Evolutionary conservation across 306 rosid species (phyloP).

Genomic region (Cucurbita ficifolia): DNA sequence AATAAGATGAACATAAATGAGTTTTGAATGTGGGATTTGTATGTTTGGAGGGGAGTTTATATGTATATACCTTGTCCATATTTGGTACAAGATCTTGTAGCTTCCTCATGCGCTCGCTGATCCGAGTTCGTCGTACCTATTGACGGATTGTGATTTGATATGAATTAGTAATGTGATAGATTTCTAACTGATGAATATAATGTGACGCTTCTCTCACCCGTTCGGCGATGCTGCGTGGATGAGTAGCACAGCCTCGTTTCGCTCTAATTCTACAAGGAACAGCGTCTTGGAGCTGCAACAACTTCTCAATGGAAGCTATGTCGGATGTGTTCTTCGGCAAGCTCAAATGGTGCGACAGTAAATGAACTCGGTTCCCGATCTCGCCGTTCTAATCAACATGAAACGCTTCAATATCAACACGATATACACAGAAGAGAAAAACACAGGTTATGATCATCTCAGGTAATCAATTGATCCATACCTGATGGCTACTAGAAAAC

Average conservation of each 20-base stretch:
- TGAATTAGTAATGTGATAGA: neutral
- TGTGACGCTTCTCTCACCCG: conserved; percentile 30
- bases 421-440: conserved; percentile 1
- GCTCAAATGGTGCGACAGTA: conserved; percentile 64
- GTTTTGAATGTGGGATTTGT: neutral
- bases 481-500: conserved; percentile 42
- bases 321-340: conserved; percentile 61
- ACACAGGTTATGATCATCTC: neutral
- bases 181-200: neutral
- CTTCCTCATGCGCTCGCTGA: conserved; percentile 90
- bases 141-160: neutral
- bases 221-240: conserved; percentile 97
- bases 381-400: conserved; percentile 39
- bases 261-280: conserved; percentile 95
- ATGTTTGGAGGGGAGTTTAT: neutral
- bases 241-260: conserved; percentile 93
- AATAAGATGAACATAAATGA: conserved; percentile 14
- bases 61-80: conserved; percentile 69
- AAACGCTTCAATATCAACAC: neutral
- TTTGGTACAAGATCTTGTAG: conserved; percentile 90
- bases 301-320: conserved; percentile 47
- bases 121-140: conserved; percentile 84
- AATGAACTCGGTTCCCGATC: conserved; percentile 35
- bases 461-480: conserved; percentile 1
- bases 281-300: conserved; percentile 62